These are phyloP conservation scores for Rhizophlyctis rosea DNA, from an alignment of 192 early-diverging fungal genomes.

Conservation along the genomic window DNA sequence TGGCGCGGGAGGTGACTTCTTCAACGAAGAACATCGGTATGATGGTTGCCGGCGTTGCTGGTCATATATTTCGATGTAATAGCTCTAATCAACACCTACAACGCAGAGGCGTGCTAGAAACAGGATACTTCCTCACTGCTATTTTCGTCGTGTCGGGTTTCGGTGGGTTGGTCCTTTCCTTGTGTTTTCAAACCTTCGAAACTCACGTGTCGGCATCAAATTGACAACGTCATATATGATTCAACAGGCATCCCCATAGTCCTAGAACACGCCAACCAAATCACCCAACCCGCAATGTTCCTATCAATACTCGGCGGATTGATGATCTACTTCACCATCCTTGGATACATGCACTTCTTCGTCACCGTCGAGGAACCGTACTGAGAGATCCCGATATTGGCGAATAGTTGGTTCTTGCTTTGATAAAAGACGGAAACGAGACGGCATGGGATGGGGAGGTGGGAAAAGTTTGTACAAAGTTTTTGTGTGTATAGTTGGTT, in stretches of 20 bases:
- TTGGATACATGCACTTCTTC: constrained; percentile 42
- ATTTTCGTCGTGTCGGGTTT: constrained; percentile 92
- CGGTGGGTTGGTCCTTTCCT: constrained; percentile 46
- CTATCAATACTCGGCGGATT: constrained; percentile 90
- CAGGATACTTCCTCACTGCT: constrained; percentile 79
- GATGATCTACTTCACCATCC: constrained; percentile 89
- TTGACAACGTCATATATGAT: background rate
- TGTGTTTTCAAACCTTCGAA: background rate
- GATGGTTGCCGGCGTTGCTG: constrained; percentile 35
- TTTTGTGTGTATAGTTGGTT: no score
- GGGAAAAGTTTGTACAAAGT: no score
- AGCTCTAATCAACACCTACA: background rate
- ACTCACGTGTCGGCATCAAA: no score
- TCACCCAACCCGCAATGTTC: constrained; percentile 78
- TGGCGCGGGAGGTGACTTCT: constrained; percentile 48
- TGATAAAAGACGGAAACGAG: no score
- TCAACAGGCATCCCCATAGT: constrained; percentile 24
- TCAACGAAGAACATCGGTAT: constrained; percentile 17
- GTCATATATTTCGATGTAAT: constrained; percentile 57
- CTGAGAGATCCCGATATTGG: no score
- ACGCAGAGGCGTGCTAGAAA: constrained; percentile 49
- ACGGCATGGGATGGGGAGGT: no score
- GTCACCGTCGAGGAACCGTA: constrained; percentile 15
- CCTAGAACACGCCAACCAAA: constrained; percentile 46
- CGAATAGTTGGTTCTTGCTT: no score